Evolutionary conservation across 2,329 filamentous ascomycete species (phyloP).

Genomic region (Cercospora sp.): DNA sequence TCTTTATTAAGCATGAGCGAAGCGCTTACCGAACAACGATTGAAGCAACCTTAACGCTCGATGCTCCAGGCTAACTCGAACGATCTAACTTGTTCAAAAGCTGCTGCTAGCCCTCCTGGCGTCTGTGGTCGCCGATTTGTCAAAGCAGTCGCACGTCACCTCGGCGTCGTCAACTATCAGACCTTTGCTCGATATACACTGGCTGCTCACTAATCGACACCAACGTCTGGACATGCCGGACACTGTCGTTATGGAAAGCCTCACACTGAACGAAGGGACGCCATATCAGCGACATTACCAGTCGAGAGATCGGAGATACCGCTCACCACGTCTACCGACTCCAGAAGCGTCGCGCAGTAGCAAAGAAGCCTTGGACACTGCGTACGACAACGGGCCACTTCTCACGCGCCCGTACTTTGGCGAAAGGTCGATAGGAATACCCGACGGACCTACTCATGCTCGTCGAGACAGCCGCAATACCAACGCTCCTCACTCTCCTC

Average conservation of each 20-base stretch:
- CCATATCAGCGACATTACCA: conserved; percentile 23
- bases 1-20: conserved; percentile 19
- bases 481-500: conserved; percentile 34
- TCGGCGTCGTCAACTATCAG: neutral
- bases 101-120: conserved; percentile 21
- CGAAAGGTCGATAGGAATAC: conserved; percentile 16
- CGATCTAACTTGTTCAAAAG: conserved; percentile 20
- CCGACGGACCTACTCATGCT: conserved; percentile 17
- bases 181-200: neutral
- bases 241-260: conserved; percentile 26
- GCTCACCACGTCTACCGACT: conserved; percentile 37
- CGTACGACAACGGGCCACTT: conserved; percentile 17
- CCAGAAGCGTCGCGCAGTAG: conserved; percentile 37
- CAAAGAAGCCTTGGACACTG: conserved; percentile 32
- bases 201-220: neutral
- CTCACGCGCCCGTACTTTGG: conserved; percentile 1
- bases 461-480: conserved; percentile 30
- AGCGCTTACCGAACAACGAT: conserved; percentile 21
- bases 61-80: conserved; percentile 22
- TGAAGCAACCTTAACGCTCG: conserved; percentile 25
- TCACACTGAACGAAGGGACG: conserved; percentile 26
- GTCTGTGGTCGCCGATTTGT: conserved; percentile 20
- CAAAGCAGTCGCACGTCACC: conserved; percentile 16
- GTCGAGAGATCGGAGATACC: conserved; percentile 23
- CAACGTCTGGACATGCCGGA: neutral